Percentiles rank a stretch among this genome's conserved stretches.
phyloP scores from a whole-genome alignment of 2,329 filamentous ascomycete species.

The Ciborinia camelliae region DNA sequence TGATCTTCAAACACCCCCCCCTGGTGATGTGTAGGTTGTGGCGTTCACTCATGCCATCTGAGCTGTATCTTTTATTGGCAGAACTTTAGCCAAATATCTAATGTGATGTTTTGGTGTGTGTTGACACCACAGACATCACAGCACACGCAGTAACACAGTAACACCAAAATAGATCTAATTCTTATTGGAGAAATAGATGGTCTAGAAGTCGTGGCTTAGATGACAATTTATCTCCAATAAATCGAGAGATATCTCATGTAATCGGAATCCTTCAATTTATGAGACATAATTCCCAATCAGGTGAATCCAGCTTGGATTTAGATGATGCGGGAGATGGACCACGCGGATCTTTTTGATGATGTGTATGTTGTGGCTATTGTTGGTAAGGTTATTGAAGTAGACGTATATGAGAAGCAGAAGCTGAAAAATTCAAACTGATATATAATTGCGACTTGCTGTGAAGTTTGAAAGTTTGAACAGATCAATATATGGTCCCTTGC shows the following conservation, averaged over 20 bases:
- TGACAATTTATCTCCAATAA: neutral
- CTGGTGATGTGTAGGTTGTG: neutral
- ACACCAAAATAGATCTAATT: neutral
- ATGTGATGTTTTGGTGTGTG: slow-evolving; percentile 5
- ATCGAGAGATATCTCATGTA: neutral
- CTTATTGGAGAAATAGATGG: neutral
- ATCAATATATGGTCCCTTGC: slow-evolving; percentile 5
- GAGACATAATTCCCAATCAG: slow-evolving; percentile 5
- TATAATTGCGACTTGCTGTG: neutral
- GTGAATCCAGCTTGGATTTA: neutral
- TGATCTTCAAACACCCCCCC: neutral
- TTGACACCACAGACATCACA: neutral
- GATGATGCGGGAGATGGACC: neutral
- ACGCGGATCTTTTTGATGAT: neutral
- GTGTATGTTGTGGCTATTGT: neutral
- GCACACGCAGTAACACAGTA: slow-evolving; percentile 3
- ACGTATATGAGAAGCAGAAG: neutral
- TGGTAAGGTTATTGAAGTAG: neutral
- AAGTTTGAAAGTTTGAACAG: no score
- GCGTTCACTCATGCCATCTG: neutral
- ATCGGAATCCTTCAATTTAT: neutral
- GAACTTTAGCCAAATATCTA: slow-evolving; percentile 8
- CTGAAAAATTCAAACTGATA: neutral
- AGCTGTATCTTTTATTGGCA: neutral
- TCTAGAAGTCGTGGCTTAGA: neutral